Base-by-base conservation (phyloP, 2,329 filamentous ascomycete genomes). In the Clarireedia monteithiana region DNA sequence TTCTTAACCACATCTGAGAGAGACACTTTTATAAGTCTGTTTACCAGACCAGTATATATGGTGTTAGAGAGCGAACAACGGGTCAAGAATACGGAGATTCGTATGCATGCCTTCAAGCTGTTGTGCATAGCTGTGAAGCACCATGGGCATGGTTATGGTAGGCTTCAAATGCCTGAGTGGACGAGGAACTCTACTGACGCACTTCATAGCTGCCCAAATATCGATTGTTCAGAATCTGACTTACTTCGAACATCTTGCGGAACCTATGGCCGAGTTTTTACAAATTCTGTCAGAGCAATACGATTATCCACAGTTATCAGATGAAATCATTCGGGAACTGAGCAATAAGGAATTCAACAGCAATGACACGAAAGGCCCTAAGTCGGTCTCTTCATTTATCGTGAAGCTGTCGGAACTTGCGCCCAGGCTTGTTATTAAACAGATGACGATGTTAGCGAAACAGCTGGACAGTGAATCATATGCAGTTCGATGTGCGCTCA, bases 261-360 rank as follows among this genome's bases (percentile, higher is more conserved):
- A 99, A 68, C 94, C 94, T 1, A 99, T 99, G 94, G 94, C 94
- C 34, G 95, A 99, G 70, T 96, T 99, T 66, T 76, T 99, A 4
- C 90, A 97, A 66, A 99, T 97, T 66, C 77, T 99, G 26, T 86
- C 91, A 1, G 91, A 97, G 69, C 92, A 96, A 74, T 99, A 97
- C 74, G 94, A 99, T 72, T 95, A 97, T 69, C 89, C 91, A 15
- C 94, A 99, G 67, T 79, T 99, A 7, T 87, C 91, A 4, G 94
- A 96, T 69, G 94, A 99, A 69, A 89, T 97, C 30, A 73, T 99
- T 57, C 86, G 90, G 66, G 94, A 99, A 69, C 81, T 99, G 62
- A 95, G 91, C 70, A 96, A 91, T 73, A 99, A 96, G 70, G 92
- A 97, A 68, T 99, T 97, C 75, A 96, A 95, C 72, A 92, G 88